Evolutionary conservation across 345 rosid genomes (phyloP).

Genomic region (Trapa incisa): DNA sequence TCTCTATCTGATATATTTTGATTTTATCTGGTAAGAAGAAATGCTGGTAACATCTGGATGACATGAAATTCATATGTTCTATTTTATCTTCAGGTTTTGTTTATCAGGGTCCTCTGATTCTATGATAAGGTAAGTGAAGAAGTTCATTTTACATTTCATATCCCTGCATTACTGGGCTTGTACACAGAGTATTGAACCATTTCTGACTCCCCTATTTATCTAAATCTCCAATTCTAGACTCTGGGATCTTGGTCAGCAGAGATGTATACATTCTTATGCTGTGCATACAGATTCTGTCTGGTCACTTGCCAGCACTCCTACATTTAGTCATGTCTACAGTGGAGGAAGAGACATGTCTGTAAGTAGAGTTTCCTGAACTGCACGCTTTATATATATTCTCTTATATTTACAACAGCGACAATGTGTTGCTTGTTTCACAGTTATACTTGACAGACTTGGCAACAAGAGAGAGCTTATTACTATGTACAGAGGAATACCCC

Average conservation of each 20-base stretch:
- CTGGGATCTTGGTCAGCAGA: conserved; percentile 99
- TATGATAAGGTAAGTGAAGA: conserved; percentile 67
- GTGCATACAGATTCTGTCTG: conserved; percentile 99
- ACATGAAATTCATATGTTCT: conserved; percentile 2
- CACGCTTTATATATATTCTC: conserved; percentile 5
- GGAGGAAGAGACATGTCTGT: conserved; percentile 99
- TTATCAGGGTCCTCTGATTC: conserved; percentile 98
- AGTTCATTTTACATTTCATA: conserved; percentile 4
- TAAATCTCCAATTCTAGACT: conserved; percentile 36
- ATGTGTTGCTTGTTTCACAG: conserved; percentile 21
- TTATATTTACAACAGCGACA: conserved; percentile 7
- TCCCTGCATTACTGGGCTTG: not conserved
- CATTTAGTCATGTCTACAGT: conserved; percentile 94
- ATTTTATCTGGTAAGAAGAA: too few relatives aligned
- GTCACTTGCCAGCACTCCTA: conserved; percentile 96
- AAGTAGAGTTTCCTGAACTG: conserved; percentile 19
- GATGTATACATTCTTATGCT: conserved; percentile 96
- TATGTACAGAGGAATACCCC: conserved; percentile 85
- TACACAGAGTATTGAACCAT: not conserved
- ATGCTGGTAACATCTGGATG: conserved; percentile 9
- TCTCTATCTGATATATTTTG: too few relatives aligned
- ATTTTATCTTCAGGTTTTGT: conserved; percentile 57
- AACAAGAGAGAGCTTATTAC: conserved; percentile 89
- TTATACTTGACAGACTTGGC: conserved; percentile 92
- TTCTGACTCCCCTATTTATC: conserved; percentile 2